A percentile compares a stretch with the other conserved stretches of the same genome.
Conservation (phyloP, 2,329 filamentous ascomycete genomes). For the Macrophomina phaseolina region DNA sequence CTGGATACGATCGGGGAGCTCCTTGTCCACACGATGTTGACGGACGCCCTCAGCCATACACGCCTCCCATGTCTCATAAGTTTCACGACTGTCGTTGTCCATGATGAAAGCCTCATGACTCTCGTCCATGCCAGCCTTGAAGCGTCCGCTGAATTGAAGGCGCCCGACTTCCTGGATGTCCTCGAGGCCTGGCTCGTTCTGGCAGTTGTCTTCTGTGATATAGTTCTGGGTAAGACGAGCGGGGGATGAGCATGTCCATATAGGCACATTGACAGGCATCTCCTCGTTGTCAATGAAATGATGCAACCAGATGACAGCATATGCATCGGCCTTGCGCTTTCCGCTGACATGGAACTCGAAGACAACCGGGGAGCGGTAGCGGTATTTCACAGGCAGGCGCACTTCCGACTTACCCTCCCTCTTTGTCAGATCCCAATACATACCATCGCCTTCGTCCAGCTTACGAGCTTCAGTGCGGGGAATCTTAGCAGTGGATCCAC, state of each 20-base stretch:
- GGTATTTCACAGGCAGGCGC: constrained; percentile 84
- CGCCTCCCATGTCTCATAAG: constrained; percentile 92
- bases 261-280: constrained; percentile 80
- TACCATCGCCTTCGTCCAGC: constrained; percentile 63
- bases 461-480: constrained; percentile 67
- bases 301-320: constrained; percentile 84
- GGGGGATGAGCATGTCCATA: constrained; percentile 82
- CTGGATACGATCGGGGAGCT: constrained; percentile 74
- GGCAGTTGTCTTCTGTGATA: constrained; percentile 79
- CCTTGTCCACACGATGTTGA: constrained; percentile 69
- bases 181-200: constrained; percentile 71
- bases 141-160: constrained; percentile 77
- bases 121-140: constrained; percentile 89
- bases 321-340: constrained; percentile 74
- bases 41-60: constrained; percentile 88
- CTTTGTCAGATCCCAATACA: constrained; percentile 64
- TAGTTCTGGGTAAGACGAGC: constrained; percentile 87
- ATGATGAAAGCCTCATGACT: constrained; percentile 82
- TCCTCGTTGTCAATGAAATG: constrained; percentile 83
- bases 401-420: constrained; percentile 60
- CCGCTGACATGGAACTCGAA: constrained; percentile 79
- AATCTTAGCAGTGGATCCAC: constrained; percentile 78
- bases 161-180: constrained; percentile 81
- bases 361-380: constrained; percentile 87
- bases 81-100: constrained; percentile 89